Percentiles rank a stretch among this genome's conserved stretches.
These are phyloP conservation scores for Alternaria panax DNA, from an alignment of 2,329 filamentous ascomycete species.

Conservation along the genomic window DNA sequence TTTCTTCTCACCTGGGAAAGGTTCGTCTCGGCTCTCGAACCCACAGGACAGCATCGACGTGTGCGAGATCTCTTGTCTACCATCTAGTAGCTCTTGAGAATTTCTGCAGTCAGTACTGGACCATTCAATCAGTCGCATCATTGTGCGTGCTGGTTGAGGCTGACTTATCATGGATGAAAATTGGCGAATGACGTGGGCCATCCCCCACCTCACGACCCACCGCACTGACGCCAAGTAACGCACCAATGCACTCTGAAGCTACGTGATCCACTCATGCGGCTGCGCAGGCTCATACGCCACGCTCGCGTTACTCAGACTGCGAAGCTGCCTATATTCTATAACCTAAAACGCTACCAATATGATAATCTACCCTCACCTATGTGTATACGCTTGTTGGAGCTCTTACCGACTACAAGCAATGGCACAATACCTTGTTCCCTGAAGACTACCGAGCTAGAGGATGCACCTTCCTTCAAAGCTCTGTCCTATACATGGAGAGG, in stretches of 20 bases:
- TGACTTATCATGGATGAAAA: neutral
- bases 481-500: conserved; percentile 33
- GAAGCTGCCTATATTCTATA: conserved; percentile 13
- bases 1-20: neutral
- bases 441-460: conserved; percentile 24
- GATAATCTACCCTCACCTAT: conserved; percentile 27
- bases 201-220: neutral
- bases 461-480: conserved; percentile 29
- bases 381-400: conserved; percentile 31
- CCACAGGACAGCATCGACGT: neutral
- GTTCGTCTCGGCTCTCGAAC: neutral
- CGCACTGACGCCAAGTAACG: neutral
- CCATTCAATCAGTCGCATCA: neutral
- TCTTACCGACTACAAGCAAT: conserved; percentile 22
- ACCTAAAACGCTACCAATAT: conserved; percentile 29
- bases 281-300: conserved; percentile 25
- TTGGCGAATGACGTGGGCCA: neutral
- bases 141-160: neutral
- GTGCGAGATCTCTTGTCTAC: neutral
- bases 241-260: neutral
- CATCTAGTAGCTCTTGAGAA: no score
- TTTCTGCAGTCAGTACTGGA: neutral
- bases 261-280: conserved; percentile 22
- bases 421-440: conserved; percentile 23
- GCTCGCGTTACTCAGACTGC: conserved; percentile 20